Evolutionary conservation across 106 monocot genomes (phyloP).

Genomic region (Amphibolis antarctica): DNA sequence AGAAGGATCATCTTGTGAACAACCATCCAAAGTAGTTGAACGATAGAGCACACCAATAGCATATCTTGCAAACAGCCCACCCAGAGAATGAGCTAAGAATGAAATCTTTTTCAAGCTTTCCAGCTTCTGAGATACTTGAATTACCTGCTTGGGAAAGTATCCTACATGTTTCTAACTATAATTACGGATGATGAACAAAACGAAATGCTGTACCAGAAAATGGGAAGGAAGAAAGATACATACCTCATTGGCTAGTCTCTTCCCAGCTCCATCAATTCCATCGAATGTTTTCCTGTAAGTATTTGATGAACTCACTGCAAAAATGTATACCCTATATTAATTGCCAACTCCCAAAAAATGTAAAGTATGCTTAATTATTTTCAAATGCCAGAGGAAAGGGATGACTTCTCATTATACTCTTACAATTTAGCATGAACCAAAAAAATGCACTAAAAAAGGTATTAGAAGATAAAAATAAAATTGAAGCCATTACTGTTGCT

Average conservation of each 20-base stretch:
- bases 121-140: slow-evolving; percentile 44
- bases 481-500: neutral
- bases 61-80: slow-evolving; percentile 90
- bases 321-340: neutral
- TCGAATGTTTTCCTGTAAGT: slow-evolving; percentile 64
- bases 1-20: slow-evolving; percentile 3
- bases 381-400: neutral
- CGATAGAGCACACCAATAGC: slow-evolving; percentile 68
- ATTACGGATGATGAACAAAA: neutral
- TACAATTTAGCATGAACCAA: too few species aligned
- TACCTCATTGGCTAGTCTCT: slow-evolving; percentile 87
- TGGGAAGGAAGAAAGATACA: neutral
- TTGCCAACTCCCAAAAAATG: too few species aligned
- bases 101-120: slow-evolving; percentile 78
- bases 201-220: neutral
- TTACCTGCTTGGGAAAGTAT: slow-evolving; percentile 29
- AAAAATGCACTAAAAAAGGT: neutral
- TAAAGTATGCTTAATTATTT: too few species aligned
- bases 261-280: slow-evolving; percentile 92
- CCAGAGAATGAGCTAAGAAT: slow-evolving; percentile 81
- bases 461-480: neutral
- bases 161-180: neutral
- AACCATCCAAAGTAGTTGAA: slow-evolving; percentile 8
- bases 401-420: too few species aligned
- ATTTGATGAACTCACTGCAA: slow-evolving; percentile 89